A percentile compares a stretch with the other conserved stretches of the same genome.
Conservation (phyloP, 306 rosid species). For the Quercus variabilis region DNA sequence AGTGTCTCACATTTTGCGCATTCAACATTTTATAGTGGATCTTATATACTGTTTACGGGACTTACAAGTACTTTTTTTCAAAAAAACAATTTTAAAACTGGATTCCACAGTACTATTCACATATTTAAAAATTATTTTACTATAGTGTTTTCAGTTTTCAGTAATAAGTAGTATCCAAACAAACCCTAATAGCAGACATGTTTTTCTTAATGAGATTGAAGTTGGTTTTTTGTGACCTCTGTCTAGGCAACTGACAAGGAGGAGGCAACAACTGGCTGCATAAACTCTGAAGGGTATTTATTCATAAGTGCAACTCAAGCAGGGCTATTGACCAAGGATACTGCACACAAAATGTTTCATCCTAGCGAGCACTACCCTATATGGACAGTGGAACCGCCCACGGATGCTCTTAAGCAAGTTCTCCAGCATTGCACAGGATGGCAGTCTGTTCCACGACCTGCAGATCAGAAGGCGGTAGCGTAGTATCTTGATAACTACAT, state of each 20-base stretch:
- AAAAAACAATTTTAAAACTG: no score
- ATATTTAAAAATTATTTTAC: no score
- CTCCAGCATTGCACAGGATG: slow-evolving; percentile 74
- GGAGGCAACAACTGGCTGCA: slow-evolving; percentile 19
- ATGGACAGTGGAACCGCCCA: slow-evolving; percentile 64
- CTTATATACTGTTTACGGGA: no score
- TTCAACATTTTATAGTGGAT: no score
- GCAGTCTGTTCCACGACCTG: slow-evolving; percentile 59
- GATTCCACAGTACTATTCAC: no score
- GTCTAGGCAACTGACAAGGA: slow-evolving; percentile 87
- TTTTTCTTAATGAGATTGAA: slow-evolving; percentile 6
- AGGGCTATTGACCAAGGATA: slow-evolving; percentile 43
- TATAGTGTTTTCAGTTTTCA: no score
- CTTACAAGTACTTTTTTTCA: no score
- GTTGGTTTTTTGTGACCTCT: background rate
- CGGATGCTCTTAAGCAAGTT: slow-evolving; percentile 59
- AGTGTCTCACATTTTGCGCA: no score
- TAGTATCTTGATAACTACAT: background rate
- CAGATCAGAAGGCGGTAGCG: slow-evolving; percentile 36
- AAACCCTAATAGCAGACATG: background rate
- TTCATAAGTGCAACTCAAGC: slow-evolving; percentile 62
- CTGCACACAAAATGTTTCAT: slow-evolving; percentile 42
- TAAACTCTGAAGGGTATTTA: slow-evolving; percentile 57
- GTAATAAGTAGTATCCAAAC: no score
- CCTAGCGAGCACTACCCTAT: slow-evolving; percentile 57